Evolutionary conservation across 1,284 basidiomycete genomes (phyloP).

Genomic region (Heterobasidion parviporum): DNA sequence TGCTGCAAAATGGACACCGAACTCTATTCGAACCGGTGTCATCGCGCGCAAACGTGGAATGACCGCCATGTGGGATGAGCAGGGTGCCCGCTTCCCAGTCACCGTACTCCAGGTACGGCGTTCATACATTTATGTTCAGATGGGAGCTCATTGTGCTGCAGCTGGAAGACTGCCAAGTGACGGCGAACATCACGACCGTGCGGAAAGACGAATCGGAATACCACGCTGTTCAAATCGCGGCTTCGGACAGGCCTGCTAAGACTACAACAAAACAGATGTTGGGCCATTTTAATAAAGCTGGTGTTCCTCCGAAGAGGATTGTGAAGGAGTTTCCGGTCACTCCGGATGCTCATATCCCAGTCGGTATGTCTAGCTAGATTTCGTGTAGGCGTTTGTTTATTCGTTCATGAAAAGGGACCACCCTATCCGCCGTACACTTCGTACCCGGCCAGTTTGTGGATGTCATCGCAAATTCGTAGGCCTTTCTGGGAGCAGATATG

Average conservation of each 20-base stretch:
- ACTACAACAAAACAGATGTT: slow-evolving; percentile 69
- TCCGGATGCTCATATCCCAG: slow-evolving; percentile 81
- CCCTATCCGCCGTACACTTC: slow-evolving; percentile 88
- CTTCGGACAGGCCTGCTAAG: slow-evolving; percentile 60
- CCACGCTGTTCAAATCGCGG: slow-evolving; percentile 82
- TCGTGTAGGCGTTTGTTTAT: neutral
- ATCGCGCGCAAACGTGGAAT: slow-evolving; percentile 96
- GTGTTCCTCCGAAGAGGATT: slow-evolving; percentile 79
- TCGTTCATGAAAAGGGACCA: slow-evolving; percentile 54
- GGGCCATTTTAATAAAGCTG: slow-evolving; percentile 83
- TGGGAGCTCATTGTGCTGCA: slow-evolving; percentile 19
- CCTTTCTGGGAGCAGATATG: slow-evolving; percentile 11
- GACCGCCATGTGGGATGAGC: slow-evolving; percentile 89
- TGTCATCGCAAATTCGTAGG: slow-evolving; percentile 87
- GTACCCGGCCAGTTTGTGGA: slow-evolving; percentile 98
- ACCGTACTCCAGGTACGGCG: slow-evolving; percentile 85
- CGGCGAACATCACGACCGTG: slow-evolving; percentile 61
- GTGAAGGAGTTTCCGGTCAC: slow-evolving; percentile 90
- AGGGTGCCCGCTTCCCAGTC: slow-evolving; percentile 82
- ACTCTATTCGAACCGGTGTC: slow-evolving; percentile 86
- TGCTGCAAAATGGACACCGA: slow-evolving; percentile 72
- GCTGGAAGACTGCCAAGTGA: slow-evolving; percentile 83
- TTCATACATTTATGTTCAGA: neutral
- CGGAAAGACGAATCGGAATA: slow-evolving; percentile 65
- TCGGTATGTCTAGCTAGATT: slow-evolving; percentile 47